phyloP scores from a whole-genome alignment of 495 filamentous ascomycete species.

The Penicillium fimorum region DNA sequence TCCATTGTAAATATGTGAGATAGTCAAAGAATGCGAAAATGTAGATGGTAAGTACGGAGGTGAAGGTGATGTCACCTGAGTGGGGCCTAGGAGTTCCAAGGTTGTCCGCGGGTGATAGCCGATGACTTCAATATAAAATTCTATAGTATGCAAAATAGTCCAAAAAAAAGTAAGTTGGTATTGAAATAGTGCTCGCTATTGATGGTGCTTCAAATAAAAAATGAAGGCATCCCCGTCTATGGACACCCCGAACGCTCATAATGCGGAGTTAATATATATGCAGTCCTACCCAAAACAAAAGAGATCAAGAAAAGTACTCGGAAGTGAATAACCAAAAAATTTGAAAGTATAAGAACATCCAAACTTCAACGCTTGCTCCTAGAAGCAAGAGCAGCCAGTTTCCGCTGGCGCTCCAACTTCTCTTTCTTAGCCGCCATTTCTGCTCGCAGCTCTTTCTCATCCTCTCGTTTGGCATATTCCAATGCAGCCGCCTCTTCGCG shows the following conservation, averaged over 20 bases:
- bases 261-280: constrained; percentile 28
- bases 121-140: constrained; percentile 9
- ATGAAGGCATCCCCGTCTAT: constrained; percentile 32
- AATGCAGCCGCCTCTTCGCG: constrained; percentile 55
- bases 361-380: constrained; percentile 32
- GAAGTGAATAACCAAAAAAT: constrained; percentile 14
- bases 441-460: constrained; percentile 53
- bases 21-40: background rate
- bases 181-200: constrained; percentile 32
- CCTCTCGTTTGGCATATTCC: constrained; percentile 53
- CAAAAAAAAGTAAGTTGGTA: constrained; percentile 23
- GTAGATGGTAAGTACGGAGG: background rate
- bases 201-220: constrained; percentile 19
- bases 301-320: background rate
- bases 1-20: constrained; percentile 27
- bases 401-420: constrained; percentile 57
- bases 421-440: constrained; percentile 55
- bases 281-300: constrained; percentile 17
- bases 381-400: constrained; percentile 46
- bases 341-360: constrained; percentile 12
- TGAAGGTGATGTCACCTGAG: constrained; percentile 46
- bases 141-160: background rate
- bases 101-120: background rate
- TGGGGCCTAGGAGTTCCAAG: constrained; percentile 27
- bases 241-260: constrained; percentile 35